Evolutionary conservation across 225 moss, liverwort and hornwort species (phyloP), one percentile per base, ranked within the genome.

Genomic region (Polytrichum commune): DNA sequence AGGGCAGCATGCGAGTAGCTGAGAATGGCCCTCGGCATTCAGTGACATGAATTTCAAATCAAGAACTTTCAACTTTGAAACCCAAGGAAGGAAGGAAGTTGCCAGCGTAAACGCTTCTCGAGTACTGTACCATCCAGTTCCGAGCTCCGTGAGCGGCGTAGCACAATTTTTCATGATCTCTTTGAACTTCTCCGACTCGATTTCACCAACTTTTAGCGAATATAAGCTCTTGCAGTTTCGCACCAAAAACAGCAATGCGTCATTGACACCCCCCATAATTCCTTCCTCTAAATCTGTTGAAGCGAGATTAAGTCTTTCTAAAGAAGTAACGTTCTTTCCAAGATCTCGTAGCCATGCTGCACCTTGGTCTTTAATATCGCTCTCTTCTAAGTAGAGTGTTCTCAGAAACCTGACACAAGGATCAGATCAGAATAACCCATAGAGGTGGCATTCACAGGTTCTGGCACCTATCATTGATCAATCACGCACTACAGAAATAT

Each of bases 161-260:
- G 67, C 10, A 9, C 76, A 55, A 70, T 64, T 77, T 67, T 78
- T 79, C 76, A 84, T 74, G 24, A 90, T 75, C 65, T 78, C 81
- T 67, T 73, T 78, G 78, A 89, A 81, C 4, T 82, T 79, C 63
- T 80, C 68, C 55, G 88, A 67, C 67, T 90, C 89, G 53, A 93
- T 80, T 72, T 93, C 88, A 70, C 78, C 78, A 24, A 93, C 86
- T 84, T 93, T 93, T 6, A 93, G 83, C 29, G 83, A 80, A 55
- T 70, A 82, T 46, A 93, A 29, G 7, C 83, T 67, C 74, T 67
- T 82, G 79, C 93, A 93, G 53, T 84, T 87, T 74, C 74, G 80
- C 33, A 80, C 80, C 29, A 93, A 63, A 25, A 33, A 54, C 27
- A 86, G 79, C 64, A 93, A 67, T 29, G 73, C 83, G 25, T 85